Base-by-base conservation (phyloP, 2,329 filamentous ascomycete genomes). In the Metarhizium humberi region DNA sequence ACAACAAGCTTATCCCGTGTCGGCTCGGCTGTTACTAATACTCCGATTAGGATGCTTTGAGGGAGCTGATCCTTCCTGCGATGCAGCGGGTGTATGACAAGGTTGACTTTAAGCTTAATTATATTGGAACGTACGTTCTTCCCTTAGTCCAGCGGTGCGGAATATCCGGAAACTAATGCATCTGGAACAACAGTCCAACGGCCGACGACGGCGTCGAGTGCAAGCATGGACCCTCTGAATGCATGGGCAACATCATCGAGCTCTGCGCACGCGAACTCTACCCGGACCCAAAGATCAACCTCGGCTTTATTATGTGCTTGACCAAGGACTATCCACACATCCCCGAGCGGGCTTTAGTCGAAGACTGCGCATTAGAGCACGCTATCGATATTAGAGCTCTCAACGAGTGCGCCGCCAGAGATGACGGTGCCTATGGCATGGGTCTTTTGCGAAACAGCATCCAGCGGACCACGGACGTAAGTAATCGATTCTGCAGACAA, bases 251-350 rank as follows among this genome's bases (percentile, higher is more conserved):
- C 73, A 95, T 96, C 68, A 78, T 99, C 70, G 87, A 96, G 69
- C 86, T 99, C 51, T 99, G 94, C 73, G 92, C 92, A 38, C 85
- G 86, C 57, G 78, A 87, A 59, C 79, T 94, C 36, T 94, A 94
- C 66, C 88, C 89, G 34, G 85, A 92, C 61, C 88, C 89, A 36
- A 94, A 95, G 72, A 88, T 86, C 60, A 92, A 87, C 64, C 84
- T 99, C 25, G 92, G 92, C 58, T 99, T 97, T 73, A 86, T 90
- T 56, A 94, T 95, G 80, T 99, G 94, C 73, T 74, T 99, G 56
- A 85, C 86, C 25, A 80, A 79, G 59, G 81, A 91, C 58, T 99
- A 92, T 71, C 55, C 76, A 25, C 71, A 84, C 7, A 96, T 99
- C 38, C 92, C 94, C 2, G 77, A 88, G 38, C 81, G 86, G 52